These are phyloP conservation scores for Saccharomycopsis hybrid DNA, from an alignment of 1,139 yeast species.

Conservation along the genomic window DNA sequence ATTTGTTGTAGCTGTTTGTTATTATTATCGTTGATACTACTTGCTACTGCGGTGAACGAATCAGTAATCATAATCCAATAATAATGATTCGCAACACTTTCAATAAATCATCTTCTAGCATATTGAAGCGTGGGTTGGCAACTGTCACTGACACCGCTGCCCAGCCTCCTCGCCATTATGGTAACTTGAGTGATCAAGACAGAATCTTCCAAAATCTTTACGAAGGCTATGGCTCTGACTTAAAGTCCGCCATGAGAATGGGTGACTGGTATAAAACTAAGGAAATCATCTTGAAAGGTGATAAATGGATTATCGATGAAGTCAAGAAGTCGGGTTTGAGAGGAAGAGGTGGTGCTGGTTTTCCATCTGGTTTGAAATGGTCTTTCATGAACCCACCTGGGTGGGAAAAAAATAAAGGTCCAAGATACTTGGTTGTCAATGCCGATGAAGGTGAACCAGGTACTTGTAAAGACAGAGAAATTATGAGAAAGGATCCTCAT, in stretches of 20 bases:
- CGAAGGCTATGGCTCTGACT: slow-evolving; percentile 65
- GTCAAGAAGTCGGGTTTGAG: slow-evolving; percentile 78
- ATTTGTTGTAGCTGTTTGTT: no score
- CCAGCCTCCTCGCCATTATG: slow-evolving; percentile 56
- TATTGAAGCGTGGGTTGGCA: slow-evolving; percentile 24
- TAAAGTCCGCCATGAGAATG: slow-evolving; percentile 67
- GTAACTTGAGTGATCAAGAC: slow-evolving; percentile 75
- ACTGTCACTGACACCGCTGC: slow-evolving; percentile 31
- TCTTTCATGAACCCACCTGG: slow-evolving; percentile 93
- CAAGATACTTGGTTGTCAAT: slow-evolving; percentile 79
- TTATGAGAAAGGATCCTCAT: slow-evolving; percentile 84
- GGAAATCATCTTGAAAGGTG: slow-evolving; percentile 75
- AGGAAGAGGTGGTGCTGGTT: slow-evolving; percentile 93
- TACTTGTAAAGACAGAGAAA: slow-evolving; percentile 86
- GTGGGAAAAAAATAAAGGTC: slow-evolving; percentile 83
- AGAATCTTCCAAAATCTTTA: slow-evolving; percentile 81
- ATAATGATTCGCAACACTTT: slow-evolving; percentile 4
- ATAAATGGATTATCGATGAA: slow-evolving; percentile 82
- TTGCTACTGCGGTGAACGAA: no score
- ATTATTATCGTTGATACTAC: no score
- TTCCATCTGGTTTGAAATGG: slow-evolving; percentile 88
- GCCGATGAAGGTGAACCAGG: slow-evolving; percentile 96
- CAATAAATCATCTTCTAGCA: neutral
- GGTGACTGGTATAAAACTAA: slow-evolving; percentile 92
- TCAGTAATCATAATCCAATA: no score